Percentiles rank a stretch among this genome's conserved stretches.
phyloP scores from a whole-genome alignment of 2,329 filamentous ascomycete species.

The Phyllosticta capitalensis region DNA sequence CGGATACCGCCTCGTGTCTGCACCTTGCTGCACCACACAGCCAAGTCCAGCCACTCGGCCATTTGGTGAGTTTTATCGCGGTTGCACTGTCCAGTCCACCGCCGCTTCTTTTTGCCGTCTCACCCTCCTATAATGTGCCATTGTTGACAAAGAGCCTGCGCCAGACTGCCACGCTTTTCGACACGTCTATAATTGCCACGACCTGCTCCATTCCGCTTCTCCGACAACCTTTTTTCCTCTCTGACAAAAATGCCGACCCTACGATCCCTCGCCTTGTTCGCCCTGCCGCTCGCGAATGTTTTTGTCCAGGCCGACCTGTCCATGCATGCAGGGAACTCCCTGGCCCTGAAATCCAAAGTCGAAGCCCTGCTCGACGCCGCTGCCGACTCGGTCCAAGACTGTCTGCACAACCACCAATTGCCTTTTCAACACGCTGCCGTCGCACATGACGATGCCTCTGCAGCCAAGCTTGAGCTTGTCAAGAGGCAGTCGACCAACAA shows the following conservation, averaged over 20 bases:
- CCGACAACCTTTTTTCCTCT: background rate
- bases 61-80: background rate
- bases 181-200: background rate
- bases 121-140: background rate
- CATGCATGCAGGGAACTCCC: constrained; percentile 17
- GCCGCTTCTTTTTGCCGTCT: background rate
- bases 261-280: constrained; percentile 20
- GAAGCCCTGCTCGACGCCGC: constrained; percentile 47
- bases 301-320: constrained; percentile 18
- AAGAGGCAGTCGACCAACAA: constrained; percentile 28
- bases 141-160: background rate
- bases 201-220: background rate
- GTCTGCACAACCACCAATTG: constrained; percentile 48
- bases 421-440: constrained; percentile 45
- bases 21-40: background rate
- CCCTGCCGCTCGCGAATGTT: constrained; percentile 22
- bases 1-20: background rate
- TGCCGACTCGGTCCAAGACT: constrained; percentile 52
- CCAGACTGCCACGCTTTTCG: background rate
- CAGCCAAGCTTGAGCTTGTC: constrained; percentile 46
- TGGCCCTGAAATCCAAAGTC: constrained; percentile 28
- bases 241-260: constrained; percentile 15
- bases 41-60: background rate
- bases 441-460: constrained; percentile 51
- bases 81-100: background rate